Conservation (phyloP, 768 basidiomycete genomes). For the Auriculariales sp. region DNA sequence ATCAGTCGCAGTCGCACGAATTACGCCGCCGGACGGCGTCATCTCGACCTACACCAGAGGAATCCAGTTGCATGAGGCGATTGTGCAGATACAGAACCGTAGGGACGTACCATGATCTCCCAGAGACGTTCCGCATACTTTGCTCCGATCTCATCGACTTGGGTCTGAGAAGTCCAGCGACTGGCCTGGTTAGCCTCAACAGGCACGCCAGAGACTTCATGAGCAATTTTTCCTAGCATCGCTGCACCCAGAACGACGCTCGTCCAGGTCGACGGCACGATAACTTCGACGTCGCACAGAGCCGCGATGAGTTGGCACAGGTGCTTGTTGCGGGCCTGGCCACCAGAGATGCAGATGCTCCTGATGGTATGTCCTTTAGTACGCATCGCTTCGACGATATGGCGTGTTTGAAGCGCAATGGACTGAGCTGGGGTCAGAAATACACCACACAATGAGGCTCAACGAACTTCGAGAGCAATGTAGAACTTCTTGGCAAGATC, state of each 20-base stretch:
- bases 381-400: slow-evolving; percentile 88
- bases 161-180: slow-evolving; percentile 16
- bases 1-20: slow-evolving; percentile 44
- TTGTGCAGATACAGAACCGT: background rate
- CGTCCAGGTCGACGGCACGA: slow-evolving; percentile 65
- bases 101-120: slow-evolving; percentile 68
- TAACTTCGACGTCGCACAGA: slow-evolving; percentile 65
- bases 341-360: slow-evolving; percentile 76
- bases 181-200: slow-evolving; percentile 19
- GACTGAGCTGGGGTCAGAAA: slow-evolving; percentile 22
- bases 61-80: too few relatives aligned
- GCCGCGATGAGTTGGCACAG: slow-evolving; percentile 87
- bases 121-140: slow-evolving; percentile 59
- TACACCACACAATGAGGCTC: background rate
- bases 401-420: slow-evolving; percentile 86
- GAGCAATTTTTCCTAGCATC: slow-evolving; percentile 84
- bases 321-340: slow-evolving; percentile 78
- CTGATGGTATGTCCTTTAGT: slow-evolving; percentile 67
- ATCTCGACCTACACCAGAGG: slow-evolving; percentile 54
- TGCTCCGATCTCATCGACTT: slow-evolving; percentile 21
- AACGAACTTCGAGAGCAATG: slow-evolving; percentile 54
- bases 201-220: slow-evolving; percentile 29
- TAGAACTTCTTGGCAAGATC: slow-evolving; percentile 88
- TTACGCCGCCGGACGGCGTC: slow-evolving; percentile 69
- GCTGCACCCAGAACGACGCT: slow-evolving; percentile 89